Evolutionary conservation across 257 asterid species (phyloP).

Genomic region (Asclepias syriaca): DNA sequence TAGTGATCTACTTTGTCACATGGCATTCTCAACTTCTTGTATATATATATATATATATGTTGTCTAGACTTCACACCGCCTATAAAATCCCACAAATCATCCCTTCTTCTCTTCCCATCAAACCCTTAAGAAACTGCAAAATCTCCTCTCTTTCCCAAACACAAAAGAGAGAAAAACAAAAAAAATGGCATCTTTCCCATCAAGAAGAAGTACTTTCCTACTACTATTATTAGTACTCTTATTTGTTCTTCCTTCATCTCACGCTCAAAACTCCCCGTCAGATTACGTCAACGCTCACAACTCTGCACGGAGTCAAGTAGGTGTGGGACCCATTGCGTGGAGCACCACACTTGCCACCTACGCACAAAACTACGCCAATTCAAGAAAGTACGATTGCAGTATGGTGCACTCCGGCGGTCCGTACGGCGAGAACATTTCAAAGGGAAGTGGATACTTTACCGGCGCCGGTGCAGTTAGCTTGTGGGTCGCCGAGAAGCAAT

Average conservation of each 20-base stretch:
- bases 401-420: constrained; percentile 26
- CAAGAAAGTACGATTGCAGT: constrained; percentile 28
- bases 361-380: constrained; percentile 32
- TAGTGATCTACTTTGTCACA: not conserved
- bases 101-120: not conserved
- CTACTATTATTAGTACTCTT: not conserved
- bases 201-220: not conserved
- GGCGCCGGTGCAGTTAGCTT: constrained; percentile 29
- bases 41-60: too few relatives aligned
- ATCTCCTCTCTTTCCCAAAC: too few relatives aligned
- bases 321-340: constrained; percentile 41
- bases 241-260: not conserved
- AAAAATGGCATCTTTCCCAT: not conserved
- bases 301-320: constrained; percentile 28
- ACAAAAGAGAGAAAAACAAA: not conserved
- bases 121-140: not conserved
- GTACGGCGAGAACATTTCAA: constrained; percentile 56
- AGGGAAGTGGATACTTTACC: constrained; percentile 24
- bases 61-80: not conserved
- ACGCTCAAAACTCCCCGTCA: constrained; percentile 17
- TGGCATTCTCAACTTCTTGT: not conserved
- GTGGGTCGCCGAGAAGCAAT: constrained; percentile 40
- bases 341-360: constrained; percentile 26
- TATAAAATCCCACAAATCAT: not conserved
- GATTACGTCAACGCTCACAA: constrained; percentile 34